These are phyloP conservation scores for Keqinozyma sinolaborantium DNA, from an alignment of 1,139 yeast species.

Conservation along the genomic window DNA sequence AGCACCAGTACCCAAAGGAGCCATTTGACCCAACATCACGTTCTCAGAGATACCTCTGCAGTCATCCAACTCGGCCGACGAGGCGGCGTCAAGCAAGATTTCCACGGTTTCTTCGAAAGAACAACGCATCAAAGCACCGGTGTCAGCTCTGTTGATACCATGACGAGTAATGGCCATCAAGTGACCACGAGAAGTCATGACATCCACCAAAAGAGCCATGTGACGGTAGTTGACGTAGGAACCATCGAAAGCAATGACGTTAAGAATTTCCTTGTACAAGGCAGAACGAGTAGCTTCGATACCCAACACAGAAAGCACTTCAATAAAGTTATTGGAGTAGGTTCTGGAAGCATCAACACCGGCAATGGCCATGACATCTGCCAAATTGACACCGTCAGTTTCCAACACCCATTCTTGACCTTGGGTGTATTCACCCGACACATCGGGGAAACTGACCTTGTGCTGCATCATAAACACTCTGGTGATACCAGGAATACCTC, in stretches of 20 bases:
- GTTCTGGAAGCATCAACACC: slow-evolving; percentile 92
- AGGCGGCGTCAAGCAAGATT: slow-evolving; percentile 95
- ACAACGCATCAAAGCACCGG: slow-evolving; percentile 99
- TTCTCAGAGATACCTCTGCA: slow-evolving; percentile 98
- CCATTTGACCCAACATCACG: slow-evolving; percentile 96
- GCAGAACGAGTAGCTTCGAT: slow-evolving; percentile 98
- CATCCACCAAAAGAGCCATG: slow-evolving; percentile 95
- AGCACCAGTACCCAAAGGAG: slow-evolving; percentile 98
- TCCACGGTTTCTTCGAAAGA: slow-evolving; percentile 99
- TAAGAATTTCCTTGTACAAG: slow-evolving; percentile 86
- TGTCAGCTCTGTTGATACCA: slow-evolving; percentile 97
- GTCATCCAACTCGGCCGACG: slow-evolving; percentile 95
- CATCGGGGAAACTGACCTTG: slow-evolving; percentile 75
- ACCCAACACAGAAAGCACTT: slow-evolving; percentile 91
- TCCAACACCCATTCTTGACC: slow-evolving; percentile 97
- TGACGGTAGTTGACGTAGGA: slow-evolving; percentile 98
- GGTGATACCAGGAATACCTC: slow-evolving; percentile 94
- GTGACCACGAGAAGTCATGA: slow-evolving; percentile 98
- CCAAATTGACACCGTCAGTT: slow-evolving; percentile 95
- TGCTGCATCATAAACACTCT: slow-evolving; percentile 95
- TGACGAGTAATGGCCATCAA: slow-evolving; percentile 99
- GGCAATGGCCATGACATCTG: slow-evolving; percentile 92
- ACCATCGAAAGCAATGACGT: slow-evolving; percentile 99
- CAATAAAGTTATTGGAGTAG: slow-evolving; percentile 95
- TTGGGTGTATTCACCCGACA: slow-evolving; percentile 80